A percentile compares a stretch with the other conserved stretches of the same genome.
These are phyloP conservation scores for Peltaster fructicola DNA, from an alignment of 2,329 filamentous ascomycete genomes.

Conservation along the genomic window DNA sequence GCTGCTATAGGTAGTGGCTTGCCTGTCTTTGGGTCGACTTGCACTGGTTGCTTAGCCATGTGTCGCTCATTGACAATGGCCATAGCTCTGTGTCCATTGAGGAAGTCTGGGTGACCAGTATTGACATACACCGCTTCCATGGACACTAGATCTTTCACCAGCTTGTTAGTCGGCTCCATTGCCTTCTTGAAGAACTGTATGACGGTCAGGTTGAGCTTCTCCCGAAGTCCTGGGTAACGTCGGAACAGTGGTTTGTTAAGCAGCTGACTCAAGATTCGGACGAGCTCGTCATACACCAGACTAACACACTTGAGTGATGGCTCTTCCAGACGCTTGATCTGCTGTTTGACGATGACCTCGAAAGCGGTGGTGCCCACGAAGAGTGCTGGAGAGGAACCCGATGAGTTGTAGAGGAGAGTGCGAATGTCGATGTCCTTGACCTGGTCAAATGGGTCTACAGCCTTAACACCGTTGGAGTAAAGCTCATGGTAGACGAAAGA, in stretches of 20 bases:
- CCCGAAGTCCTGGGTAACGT: conserved; percentile 83
- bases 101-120: conserved; percentile 92
- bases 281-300: conserved; percentile 90
- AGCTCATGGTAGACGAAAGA: conserved; percentile 99
- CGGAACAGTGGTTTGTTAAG: conserved; percentile 80
- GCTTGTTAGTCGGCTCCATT: conserved; percentile 96
- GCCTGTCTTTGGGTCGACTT: conserved; percentile 96
- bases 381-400: conserved; percentile 87
- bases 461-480: conserved; percentile 94
- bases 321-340: conserved; percentile 91
- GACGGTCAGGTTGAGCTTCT: conserved; percentile 88
- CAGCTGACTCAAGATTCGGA: conserved; percentile 82
- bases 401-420: conserved; percentile 95
- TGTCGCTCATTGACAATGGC: conserved; percentile 92
- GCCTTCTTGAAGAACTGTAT: conserved; percentile 94
- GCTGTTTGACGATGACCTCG: conserved; percentile 94
- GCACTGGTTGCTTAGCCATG: conserved; percentile 63
- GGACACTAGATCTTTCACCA: conserved; percentile 75
- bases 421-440: conserved; percentile 97
- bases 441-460: conserved; percentile 89
- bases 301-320: conserved; percentile 95
- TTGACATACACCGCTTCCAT: conserved; percentile 99
- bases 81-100: conserved; percentile 95
- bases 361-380: conserved; percentile 98
- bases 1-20: conserved; percentile 59